These are phyloP conservation scores for Phaffia rhodozyma DNA, from an alignment of 1,284 basidiomycete genomes.

Conservation along the genomic window DNA sequence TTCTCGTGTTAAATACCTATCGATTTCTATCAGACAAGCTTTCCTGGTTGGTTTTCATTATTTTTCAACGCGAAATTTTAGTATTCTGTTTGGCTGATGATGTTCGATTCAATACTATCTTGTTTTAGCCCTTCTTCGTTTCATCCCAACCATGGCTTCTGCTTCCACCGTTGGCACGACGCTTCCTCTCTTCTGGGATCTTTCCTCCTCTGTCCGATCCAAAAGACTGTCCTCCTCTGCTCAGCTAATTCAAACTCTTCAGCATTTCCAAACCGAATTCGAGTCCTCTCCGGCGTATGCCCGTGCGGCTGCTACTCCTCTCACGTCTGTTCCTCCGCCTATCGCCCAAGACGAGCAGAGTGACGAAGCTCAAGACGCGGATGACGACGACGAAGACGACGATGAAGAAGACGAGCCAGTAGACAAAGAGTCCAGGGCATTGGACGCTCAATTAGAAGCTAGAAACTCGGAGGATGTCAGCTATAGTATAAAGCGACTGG, in stretches of 20 bases:
- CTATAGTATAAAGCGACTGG: conserved; percentile 70
- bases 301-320: conserved; percentile 25
- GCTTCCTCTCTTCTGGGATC: conserved; percentile 83
- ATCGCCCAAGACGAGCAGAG: conserved; percentile 37
- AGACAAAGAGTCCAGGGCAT: conserved; percentile 29
- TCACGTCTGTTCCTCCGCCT: conserved; percentile 21
- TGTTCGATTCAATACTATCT: too few species aligned
- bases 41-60: too few species aligned
- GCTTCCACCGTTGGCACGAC: conserved; percentile 41
- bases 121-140: too few species aligned
- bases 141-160: background rate
- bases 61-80: too few species aligned
- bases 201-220: conserved; percentile 69
- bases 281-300: conserved; percentile 38
- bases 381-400: conserved; percentile 25
- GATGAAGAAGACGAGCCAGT: conserved; percentile 24
- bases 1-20: too few species aligned
- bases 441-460: conserved; percentile 38
- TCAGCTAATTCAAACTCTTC: conserved; percentile 64
- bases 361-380: conserved; percentile 24
- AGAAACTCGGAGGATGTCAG: conserved; percentile 76
- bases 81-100: too few species aligned
- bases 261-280: conserved; percentile 60
- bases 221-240: conserved; percentile 75
- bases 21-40: too few species aligned